Evolutionary conservation across 2,329 filamentous ascomycete genomes (phyloP).

Genomic region (Aspergillus aculeatinus): DNA sequence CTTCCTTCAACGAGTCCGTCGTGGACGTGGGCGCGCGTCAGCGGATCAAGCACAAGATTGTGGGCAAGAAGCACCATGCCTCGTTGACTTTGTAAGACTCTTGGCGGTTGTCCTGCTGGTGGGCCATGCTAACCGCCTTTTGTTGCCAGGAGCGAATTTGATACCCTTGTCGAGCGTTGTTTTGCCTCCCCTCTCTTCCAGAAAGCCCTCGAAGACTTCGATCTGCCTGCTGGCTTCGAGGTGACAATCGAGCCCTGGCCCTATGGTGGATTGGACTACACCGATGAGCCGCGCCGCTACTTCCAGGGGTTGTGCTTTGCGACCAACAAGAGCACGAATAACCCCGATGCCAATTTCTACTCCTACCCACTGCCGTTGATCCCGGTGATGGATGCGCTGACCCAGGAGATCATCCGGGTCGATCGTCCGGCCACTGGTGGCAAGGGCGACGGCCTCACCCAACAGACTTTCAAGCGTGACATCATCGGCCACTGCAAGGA

Average conservation of each 20-base stretch:
- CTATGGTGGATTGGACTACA: conserved; percentile 54
- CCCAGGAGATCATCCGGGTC: conserved; percentile 56
- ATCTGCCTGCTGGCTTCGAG: conserved; percentile 56
- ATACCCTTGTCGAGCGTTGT: conserved; percentile 50
- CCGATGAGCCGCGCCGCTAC: conserved; percentile 50
- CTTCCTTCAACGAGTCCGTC: conserved; percentile 56
- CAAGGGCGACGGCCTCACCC: conserved; percentile 49
- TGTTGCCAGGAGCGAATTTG: conserved; percentile 46
- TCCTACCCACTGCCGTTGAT: conserved; percentile 54
- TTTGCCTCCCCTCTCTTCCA: conserved; percentile 55
- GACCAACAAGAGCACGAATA: conserved; percentile 39
- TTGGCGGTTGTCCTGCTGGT: not conserved
- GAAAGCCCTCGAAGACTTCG: conserved; percentile 51
- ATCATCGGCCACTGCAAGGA: conserved; percentile 53
- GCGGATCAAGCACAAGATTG: conserved; percentile 46
- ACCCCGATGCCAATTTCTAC: conserved; percentile 62
- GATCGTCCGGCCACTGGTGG: conserved; percentile 57
- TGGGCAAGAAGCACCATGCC: conserved; percentile 51
- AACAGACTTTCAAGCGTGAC: conserved; percentile 44
- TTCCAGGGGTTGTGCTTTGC: conserved; percentile 57
- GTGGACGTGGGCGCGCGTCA: conserved; percentile 48
- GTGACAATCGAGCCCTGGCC: conserved; percentile 58
- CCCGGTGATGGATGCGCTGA: conserved; percentile 58
- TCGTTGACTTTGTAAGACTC: conserved; percentile 46
- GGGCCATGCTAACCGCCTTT: not conserved